phyloP scores from a whole-genome alignment of 306 rosid genomes.

The Cucumis hystrix region DNA sequence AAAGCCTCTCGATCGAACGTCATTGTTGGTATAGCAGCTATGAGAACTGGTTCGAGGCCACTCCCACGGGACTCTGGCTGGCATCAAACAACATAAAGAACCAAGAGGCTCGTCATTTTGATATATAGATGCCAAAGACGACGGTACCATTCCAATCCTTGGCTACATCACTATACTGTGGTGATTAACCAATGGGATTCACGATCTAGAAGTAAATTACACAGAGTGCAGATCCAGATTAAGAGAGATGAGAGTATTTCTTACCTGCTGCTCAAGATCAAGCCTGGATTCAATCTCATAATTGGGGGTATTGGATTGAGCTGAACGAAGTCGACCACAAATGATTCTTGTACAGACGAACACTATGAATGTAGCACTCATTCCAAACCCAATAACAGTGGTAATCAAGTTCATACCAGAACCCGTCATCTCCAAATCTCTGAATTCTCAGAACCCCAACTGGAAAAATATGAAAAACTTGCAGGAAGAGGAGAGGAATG shows the following conservation, averaged over 20 bases:
- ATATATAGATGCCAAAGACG: neutral
- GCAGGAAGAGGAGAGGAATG: neutral
- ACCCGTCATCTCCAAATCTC: constrained; percentile 25
- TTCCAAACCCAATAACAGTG: constrained; percentile 75
- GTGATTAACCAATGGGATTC: neutral
- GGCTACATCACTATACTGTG: neutral
- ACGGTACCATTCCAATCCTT: neutral
- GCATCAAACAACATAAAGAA: constrained; percentile 28
- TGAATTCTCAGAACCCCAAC: neutral
- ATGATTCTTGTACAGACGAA: constrained; percentile 91
- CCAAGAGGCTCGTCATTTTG: neutral
- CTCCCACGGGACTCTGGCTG: constrained; percentile 71
- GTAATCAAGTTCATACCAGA: constrained; percentile 52
- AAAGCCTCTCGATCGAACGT: constrained; percentile 71
- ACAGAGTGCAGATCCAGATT: neutral
- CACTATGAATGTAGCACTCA: constrained; percentile 90
- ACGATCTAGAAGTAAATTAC: neutral
- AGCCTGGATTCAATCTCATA: constrained; percentile 49
- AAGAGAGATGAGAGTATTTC: neutral
- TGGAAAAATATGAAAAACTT: neutral
- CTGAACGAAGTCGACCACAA: constrained; percentile 61
- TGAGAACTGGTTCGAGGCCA: constrained; percentile 58
- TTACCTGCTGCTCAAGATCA: constrained; percentile 78
- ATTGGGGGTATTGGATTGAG: constrained; percentile 32
- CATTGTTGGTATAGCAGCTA: constrained; percentile 89